These are phyloP conservation scores for Populus simonii DNA, from an alignment of 345 rosid genomes.

Conservation along the genomic window DNA sequence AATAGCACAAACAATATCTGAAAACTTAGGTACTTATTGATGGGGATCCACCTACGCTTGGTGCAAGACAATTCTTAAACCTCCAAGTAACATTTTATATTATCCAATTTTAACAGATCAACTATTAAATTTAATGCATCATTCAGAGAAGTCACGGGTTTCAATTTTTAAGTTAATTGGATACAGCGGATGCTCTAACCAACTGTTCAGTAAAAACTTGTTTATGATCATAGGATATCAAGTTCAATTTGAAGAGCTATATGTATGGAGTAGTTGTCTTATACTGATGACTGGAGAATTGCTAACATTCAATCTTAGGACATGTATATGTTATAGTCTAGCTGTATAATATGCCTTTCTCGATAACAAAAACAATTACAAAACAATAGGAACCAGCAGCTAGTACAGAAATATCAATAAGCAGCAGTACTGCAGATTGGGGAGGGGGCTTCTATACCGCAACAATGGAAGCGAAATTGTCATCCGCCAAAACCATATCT, in stretches of 20 bases:
- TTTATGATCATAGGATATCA: not conserved
- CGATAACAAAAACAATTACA: not conserved
- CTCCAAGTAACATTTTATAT: not conserved
- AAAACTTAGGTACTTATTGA: not conserved
- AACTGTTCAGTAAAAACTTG: not conserved
- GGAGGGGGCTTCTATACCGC: constrained; percentile 55
- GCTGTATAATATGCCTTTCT: not conserved
- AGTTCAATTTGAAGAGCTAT: not conserved
- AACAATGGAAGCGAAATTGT: constrained; percentile 94
- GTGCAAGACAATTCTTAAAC: not conserved
- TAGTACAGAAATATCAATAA: constrained; percentile 3
- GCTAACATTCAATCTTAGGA: not conserved
- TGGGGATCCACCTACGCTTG: not conserved
- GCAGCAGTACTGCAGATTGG: not conserved
- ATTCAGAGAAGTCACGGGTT: not conserved
- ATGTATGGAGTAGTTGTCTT: not conserved
- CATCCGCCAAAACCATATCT: constrained; percentile 99
- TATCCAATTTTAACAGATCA: not conserved
- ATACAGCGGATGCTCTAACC: not conserved
- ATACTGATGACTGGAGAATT: not conserved
- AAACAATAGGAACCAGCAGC: not conserved
- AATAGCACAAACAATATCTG: not conserved
- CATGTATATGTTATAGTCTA: not conserved
- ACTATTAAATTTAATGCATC: not conserved
- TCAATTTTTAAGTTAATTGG: not conserved